Conservation (phyloP, 352 stramenopile genomes). For the Globisporangium apiculatum region DNA sequence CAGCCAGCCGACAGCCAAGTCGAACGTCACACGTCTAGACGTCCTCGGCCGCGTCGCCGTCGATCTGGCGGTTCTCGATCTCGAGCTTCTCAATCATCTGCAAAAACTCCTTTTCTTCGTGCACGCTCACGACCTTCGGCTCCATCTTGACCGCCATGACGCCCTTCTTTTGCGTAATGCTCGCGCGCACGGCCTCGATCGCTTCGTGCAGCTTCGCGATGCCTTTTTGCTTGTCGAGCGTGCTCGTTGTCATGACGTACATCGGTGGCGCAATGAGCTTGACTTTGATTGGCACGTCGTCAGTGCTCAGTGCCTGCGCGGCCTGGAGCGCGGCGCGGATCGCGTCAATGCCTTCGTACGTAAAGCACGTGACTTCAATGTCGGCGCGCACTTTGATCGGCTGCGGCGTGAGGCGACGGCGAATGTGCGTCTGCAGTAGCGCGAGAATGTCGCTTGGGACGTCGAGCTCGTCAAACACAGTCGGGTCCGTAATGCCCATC, state of each 20-base stretch:
- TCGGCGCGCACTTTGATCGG: conserved; percentile 99
- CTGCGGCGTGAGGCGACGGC: conserved; percentile 95
- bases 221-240: conserved; percentile 96
- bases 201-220: conserved; percentile 95
- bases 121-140: conserved; percentile 97
- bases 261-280: conserved; percentile 99
- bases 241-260: conserved; percentile 99
- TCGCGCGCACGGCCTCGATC: conserved; percentile 92
- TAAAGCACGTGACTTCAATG: conserved; percentile 99
- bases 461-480: conserved; percentile 88
- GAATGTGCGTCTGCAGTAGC: conserved; percentile 95
- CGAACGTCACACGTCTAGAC: conserved; percentile 16
- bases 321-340: conserved; percentile 95
- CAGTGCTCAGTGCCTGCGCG: conserved; percentile 75
- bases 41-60: conserved; percentile 97
- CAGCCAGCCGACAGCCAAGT: too few species aligned
- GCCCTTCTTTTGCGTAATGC: conserved; percentile 94
- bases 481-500: conserved; percentile 90
- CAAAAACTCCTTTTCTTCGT: conserved; percentile 98
- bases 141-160: conserved; percentile 97
- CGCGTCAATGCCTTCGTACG: conserved; percentile 98
- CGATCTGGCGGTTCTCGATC: conserved; percentile 97
- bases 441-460: conserved; percentile 82
- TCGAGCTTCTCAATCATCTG: conserved; percentile 99
- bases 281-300: conserved; percentile 95